phyloP scores from a whole-genome alignment of 106 monocot species.

The Dendrobium catenatum region DNA sequence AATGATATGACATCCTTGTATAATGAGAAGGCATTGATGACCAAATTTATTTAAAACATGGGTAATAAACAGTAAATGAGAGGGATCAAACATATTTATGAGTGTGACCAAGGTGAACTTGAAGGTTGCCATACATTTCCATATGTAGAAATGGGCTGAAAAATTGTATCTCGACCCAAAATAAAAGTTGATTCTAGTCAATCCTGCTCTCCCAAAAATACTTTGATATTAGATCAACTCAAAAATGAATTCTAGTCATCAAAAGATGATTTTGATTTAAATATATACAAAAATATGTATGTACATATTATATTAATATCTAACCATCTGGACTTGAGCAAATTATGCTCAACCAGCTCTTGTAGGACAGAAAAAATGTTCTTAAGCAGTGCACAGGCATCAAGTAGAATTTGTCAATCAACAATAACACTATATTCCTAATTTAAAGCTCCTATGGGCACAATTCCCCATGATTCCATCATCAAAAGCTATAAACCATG shows the following conservation, averaged over 20 bases:
- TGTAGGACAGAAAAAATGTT: not conserved
- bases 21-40: not conserved
- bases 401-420: not conserved
- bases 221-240: not conserved
- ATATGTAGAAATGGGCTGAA: not conserved
- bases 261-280: not conserved
- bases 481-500: not conserved
- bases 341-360: not conserved
- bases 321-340: not conserved
- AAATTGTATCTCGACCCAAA: not conserved
- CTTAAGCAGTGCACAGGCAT: not conserved
- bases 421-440: not conserved
- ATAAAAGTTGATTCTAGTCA: not conserved
- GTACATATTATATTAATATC: not conserved
- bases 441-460: not conserved
- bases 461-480: not conserved
- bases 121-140: not conserved
- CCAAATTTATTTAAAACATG: not conserved
- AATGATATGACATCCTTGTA: not conserved
- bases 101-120: not conserved
- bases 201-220: not conserved
- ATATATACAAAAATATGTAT: not conserved
- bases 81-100: not conserved
- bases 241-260: not conserved
- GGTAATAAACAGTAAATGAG: not conserved